phyloP scores from a whole-genome alignment of 768 basidiomycete species.

The Boletus vermiculosoides region DNA sequence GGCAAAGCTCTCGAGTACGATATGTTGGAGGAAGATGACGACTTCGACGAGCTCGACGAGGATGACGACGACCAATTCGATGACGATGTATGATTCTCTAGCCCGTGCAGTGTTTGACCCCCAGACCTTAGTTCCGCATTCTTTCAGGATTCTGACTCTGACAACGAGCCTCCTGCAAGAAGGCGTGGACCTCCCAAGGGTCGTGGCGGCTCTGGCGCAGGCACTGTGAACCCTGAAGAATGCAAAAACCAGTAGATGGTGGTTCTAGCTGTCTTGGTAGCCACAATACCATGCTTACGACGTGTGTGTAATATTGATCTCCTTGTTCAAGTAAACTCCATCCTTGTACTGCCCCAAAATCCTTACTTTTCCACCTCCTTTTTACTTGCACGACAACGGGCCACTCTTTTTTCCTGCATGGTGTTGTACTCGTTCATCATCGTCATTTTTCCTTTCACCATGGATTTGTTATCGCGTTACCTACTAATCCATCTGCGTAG shows the following conservation, averaged over 20 bases:
- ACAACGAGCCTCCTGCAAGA: slow-evolving; percentile 57
- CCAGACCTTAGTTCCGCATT: slow-evolving; percentile 17
- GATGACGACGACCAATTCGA: slow-evolving; percentile 54
- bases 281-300: slow-evolving; percentile 20
- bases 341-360: slow-evolving; percentile 10
- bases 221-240: slow-evolving; percentile 65
- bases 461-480: slow-evolving; percentile 10
- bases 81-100: slow-evolving; percentile 49
- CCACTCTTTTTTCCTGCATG: not conserved
- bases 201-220: slow-evolving; percentile 43
- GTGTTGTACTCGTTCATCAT: not conserved
- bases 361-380: not conserved
- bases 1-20: slow-evolving; percentile 93
- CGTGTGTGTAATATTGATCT: slow-evolving; percentile 16
- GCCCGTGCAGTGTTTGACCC: slow-evolving; percentile 16
- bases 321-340: slow-evolving; percentile 13
- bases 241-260: slow-evolving; percentile 82
- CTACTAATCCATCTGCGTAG: slow-evolving; percentile 7
- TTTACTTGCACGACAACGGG: not conserved
- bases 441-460: not conserved
- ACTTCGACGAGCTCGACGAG: slow-evolving; percentile 57
- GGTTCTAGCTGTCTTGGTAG: slow-evolving; percentile 10
- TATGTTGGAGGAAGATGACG: slow-evolving; percentile 51
- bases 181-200: slow-evolving; percentile 60
- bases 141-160: slow-evolving; percentile 66